phyloP scores from a whole-genome alignment of 345 rosid genomes.

The Camelina hispida region DNA sequence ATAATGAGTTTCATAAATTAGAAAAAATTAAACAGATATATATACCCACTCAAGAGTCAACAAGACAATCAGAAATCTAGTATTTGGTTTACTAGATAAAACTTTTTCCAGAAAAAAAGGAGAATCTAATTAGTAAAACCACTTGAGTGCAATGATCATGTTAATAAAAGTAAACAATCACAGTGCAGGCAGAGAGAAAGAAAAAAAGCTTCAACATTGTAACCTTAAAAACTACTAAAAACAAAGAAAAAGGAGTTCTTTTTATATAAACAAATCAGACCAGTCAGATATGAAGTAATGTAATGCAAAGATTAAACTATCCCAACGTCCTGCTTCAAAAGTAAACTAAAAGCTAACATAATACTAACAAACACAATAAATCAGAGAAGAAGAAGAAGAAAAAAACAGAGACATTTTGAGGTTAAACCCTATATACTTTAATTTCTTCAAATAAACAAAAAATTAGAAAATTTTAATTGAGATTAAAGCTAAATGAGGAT shows the following conservation, averaged over 20 bases:
- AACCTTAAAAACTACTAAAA: conserved; percentile 33
- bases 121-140: conserved; percentile 30
- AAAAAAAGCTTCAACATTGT: conserved; percentile 23
- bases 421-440: neutral
- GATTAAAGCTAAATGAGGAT: conserved; percentile 3
- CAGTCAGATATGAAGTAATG: conserved; percentile 24
- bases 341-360: neutral
- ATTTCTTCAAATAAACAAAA: too few relatives aligned
- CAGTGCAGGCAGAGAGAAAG: conserved; percentile 13
- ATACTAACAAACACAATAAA: neutral
- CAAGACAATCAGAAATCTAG: conserved; percentile 33
- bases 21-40: conserved; percentile 19
- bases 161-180: conserved; percentile 36
- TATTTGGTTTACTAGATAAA: conserved; percentile 42
- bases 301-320: conserved; percentile 14
- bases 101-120: conserved; percentile 4
- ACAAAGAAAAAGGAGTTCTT: conserved; percentile 10
- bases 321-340: conserved; percentile 21
- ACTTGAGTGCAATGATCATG: conserved; percentile 30
- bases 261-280: neutral
- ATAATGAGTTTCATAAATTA: conserved; percentile 16
- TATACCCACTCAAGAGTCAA: conserved; percentile 35
- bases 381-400: neutral
- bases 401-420: neutral
- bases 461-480: neutral